A percentile compares a stretch with the other conserved stretches of the same genome.
Conservation (phyloP, 306 rosid species). For the Quercus engelmannii region DNA sequence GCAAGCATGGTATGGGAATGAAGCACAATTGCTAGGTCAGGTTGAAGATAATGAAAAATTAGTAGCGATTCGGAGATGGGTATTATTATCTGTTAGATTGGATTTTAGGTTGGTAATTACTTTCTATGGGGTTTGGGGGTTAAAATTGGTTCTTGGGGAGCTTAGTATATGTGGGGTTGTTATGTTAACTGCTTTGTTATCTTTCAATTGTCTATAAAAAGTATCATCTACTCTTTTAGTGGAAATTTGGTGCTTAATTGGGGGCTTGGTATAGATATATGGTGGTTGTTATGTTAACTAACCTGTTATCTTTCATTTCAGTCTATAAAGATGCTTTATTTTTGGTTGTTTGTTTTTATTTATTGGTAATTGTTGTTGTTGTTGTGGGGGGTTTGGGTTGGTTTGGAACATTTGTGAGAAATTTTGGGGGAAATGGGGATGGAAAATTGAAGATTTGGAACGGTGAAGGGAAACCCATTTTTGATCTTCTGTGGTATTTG, state of each 20-base stretch:
- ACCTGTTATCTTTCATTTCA: background rate
- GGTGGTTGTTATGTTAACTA: constrained; percentile 7
- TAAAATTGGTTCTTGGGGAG: background rate
- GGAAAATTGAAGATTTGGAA: background rate
- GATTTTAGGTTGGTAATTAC: background rate
- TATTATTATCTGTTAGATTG: constrained; percentile 21
- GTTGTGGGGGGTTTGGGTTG: too few species aligned
- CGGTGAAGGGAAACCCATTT: background rate
- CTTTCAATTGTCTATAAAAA: background rate
- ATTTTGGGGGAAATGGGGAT: background rate
- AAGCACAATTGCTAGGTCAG: constrained; percentile 53
- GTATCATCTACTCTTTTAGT: too few species aligned
- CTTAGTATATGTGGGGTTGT: constrained; percentile 22
- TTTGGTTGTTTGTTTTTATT: background rate
- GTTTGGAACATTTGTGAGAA: background rate
- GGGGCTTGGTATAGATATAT: background rate
- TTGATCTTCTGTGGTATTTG: background rate
- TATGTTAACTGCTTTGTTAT: background rate
- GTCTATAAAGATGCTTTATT: background rate
- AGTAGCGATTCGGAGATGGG: background rate
- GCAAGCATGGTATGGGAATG: constrained; percentile 84
- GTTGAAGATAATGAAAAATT: background rate
- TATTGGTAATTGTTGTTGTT: background rate
- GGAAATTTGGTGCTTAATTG: background rate
- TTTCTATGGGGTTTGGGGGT: background rate